These are phyloP conservation scores for Nakazawaea ishiwadae DNA, from an alignment of 805 yeast genomes.

Conservation along the genomic window DNA sequence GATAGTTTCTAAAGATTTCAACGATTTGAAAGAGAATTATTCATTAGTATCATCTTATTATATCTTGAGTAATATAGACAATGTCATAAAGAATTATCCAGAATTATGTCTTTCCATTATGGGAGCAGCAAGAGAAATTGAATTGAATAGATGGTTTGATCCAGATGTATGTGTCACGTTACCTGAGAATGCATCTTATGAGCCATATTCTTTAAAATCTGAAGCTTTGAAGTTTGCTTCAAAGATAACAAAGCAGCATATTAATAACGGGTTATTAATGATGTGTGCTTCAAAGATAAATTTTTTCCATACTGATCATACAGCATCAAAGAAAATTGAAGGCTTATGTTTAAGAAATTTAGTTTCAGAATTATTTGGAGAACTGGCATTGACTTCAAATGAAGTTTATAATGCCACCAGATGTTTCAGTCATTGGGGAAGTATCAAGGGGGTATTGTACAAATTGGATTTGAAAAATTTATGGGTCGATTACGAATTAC, in stretches of 20 bases:
- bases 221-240: conserved; percentile 28
- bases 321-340: conserved; percentile 41
- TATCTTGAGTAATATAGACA: conserved; percentile 30
- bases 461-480: conserved; percentile 36
- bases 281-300: conserved; percentile 43
- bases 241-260: conserved; percentile 23
- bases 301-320: conserved; percentile 51
- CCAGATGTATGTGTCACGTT: conserved; percentile 37
- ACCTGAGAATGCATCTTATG: conserved; percentile 28
- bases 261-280: conserved; percentile 36
- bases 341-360: conserved; percentile 37
- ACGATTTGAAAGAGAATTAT: conserved; percentile 22
- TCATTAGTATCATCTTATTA: conserved; percentile 39
- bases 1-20: conserved; percentile 29
- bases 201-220: conserved; percentile 23
- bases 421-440: conserved; percentile 53
- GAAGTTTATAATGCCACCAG: conserved; percentile 43
- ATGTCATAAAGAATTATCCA: conserved; percentile 28
- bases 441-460: conserved; percentile 41
- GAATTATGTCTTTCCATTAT: conserved; percentile 41
- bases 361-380: conserved; percentile 35
- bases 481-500: conserved; percentile 26
- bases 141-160: conserved; percentile 45
- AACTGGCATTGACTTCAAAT: conserved; percentile 30
- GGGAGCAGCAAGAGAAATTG: conserved; percentile 46